phyloP scores from a whole-genome alignment of 2,329 filamentous ascomycete genomes.

The Boeremia exigua region DNA sequence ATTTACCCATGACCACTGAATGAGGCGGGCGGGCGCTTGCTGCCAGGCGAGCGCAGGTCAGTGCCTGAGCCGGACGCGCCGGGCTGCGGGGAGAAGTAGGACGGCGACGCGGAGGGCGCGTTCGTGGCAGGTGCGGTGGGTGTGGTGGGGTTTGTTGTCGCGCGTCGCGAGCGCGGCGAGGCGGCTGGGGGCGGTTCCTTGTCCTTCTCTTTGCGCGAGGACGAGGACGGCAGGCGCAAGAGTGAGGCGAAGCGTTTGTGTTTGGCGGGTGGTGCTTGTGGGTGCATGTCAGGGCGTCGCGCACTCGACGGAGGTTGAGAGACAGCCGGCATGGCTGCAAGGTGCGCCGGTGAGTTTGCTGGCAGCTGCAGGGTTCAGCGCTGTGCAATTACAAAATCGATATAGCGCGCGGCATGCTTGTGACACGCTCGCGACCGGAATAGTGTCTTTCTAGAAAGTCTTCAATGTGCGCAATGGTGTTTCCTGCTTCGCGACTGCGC shows the following conservation, averaged over 20 bases:
- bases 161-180: constrained; percentile 31
- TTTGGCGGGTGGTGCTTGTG: constrained; percentile 26
- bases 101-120: constrained; percentile 27
- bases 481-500: constrained; percentile 10
- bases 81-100: constrained; percentile 44
- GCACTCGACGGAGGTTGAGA: constrained; percentile 10
- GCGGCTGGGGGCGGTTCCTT: constrained; percentile 23
- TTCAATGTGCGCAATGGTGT: constrained; percentile 12
- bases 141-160: constrained; percentile 36
- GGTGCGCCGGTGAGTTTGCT: constrained; percentile 16
- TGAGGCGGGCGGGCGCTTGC: constrained; percentile 54
- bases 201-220: constrained; percentile 20
- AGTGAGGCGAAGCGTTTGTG: constrained; percentile 36
- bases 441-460: constrained; percentile 4
- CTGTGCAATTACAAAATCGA: constrained; percentile 13
- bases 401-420: constrained; percentile 31
- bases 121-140: constrained; percentile 27
- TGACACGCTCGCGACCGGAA: constrained; percentile 17
- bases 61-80: constrained; percentile 29
- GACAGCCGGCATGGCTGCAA: constrained; percentile 18
- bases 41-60: constrained; percentile 39
- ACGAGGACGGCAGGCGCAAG: constrained; percentile 41
- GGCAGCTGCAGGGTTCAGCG: constrained; percentile 20
- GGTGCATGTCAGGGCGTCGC: constrained; percentile 17
- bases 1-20: constrained; percentile 52